Evolutionary conservation across 495 filamentous ascomycete species (phyloP), one percentile per base, ranked within the genome.

Genomic region (Penicillium salamii): DNA sequence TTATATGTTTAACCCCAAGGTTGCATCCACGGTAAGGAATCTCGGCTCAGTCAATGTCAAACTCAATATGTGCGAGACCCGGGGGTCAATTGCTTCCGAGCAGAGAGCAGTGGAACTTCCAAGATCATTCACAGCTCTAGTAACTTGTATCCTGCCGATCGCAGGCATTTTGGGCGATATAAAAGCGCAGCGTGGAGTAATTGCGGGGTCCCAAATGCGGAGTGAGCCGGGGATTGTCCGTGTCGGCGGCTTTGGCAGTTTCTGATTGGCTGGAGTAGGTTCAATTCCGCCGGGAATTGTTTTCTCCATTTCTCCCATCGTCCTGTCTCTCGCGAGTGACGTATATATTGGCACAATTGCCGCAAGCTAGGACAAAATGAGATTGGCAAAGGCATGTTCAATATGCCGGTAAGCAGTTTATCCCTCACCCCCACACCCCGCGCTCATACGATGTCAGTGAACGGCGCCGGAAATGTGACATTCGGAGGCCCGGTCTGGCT

Each of bases 231-330:
- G 19, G 29, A 54, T 34, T 44, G 28, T 45, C 41, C 50, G 42
- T 55, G 51, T 49, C 37, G 48, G 56, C 59, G 56, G 50, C 5
- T 63, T 57, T 60, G 53, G 41, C 3, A n/a, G 32, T 15, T 18
- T 14, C 15, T 51, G 6, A 62, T 62, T 56, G 49, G 59, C 15
- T 8, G 3, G 6, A 9, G n/a, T 3, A 9, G 1, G 20, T 28
- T 38, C 35, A 44, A 60, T 54, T 29, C 49, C 53, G 46, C 46
- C 38, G 7, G 14, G 9, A 24, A 18, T 19, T 24, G 8, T 18
- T 20, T 18, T 3, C 6, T 23, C n/a, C 15, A 24, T 5, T 42
- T 24, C 23, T 42, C n/a, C 3, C 11, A 18, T 24, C 24, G n/a
- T 24, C 24, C 7, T 14, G 12, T 18, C 34, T 6, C 7, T 7